Base-by-base conservation (phyloP, 1,139 yeast genomes). In the Hansenula sp. region DNA sequence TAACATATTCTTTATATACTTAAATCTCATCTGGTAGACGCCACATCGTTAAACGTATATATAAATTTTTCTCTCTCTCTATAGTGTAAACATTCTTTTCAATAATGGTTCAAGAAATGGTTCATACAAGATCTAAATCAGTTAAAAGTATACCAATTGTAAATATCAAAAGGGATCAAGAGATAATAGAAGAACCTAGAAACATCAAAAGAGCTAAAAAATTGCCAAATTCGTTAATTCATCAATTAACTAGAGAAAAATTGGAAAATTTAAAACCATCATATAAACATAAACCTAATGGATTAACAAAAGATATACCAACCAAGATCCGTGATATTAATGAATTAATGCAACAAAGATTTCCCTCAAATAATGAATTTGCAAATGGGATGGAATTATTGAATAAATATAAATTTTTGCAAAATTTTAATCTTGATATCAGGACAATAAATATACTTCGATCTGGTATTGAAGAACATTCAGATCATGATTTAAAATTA, bases 331-430 rank as follows among this genome's bases (percentile, higher is more conserved):
- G 18, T 6, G 13, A 25, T 17, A 12, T 25, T 13, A 25, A 13
- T 11, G 25, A 13, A 10, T 11, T 24, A 21, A 3, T 32, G 2
- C n/a, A n/a, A n/a, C n/a, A n/a, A n/a, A n/a, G n/a, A n/a, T n/a
- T n/a, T n/a, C n/a, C n/a, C n/a, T n/a, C n/a, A n/a, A n/a, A n/a
- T n/a, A n/a, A n/a, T n/a, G n/a, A n/a, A n/a, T n/a, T n/a, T n/a
- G n/a, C n/a, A n/a, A n/a, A n/a, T n/a, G n/a, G n/a, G n/a, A 14
- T 51, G 2, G 40, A 41, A 2, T 28, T 32, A 2, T 35, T 52
- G 20, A 31, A 39, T 10, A 43, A 42, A 19, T 52, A 44, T 32
- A 44, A 42, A 20, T 39, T 43, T 5, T 45, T 53, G 25, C 44
- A 47, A 24, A 34, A 41, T 18, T 29, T 49, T 32, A 39, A 38